Evolutionary conservation across 441 rosid genomes (phyloP), one percentile per base, ranked within the genome.

Genomic region (Brassica balearica): DNA sequence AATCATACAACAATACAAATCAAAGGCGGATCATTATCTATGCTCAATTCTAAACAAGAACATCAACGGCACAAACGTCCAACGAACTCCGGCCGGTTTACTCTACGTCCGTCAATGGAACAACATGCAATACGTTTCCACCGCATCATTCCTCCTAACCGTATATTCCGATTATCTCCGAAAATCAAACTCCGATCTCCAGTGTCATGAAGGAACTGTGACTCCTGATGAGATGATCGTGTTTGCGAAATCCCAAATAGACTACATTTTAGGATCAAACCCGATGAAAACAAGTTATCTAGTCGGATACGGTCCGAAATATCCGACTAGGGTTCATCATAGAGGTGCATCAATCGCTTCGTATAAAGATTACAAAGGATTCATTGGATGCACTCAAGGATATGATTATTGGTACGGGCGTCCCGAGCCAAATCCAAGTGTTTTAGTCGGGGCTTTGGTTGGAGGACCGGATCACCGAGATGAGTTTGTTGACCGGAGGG

Each of bases 371-470:
- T 80, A 85, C 68, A 90, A 86, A 65, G 99, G 89, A 75, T 95
- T 95, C 82, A 95, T 95, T 9, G 99, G 98, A 80, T 93, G 99
- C 85, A 95, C 96, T 8, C 97, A 95, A 81, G 99, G 99, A 67
- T 92, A 89, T 69, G 98, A 93, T 43, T 23, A 80, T 67, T 95
- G 99, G 99, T 95, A 88, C 65, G 71, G 88, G 41, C 80, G 88
- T 69, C 41, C 71, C 3, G 94, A 88, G 62, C 82, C 88, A 0
- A 94, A 94, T 83, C 98, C 97, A 0, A 95, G 93, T 84, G 92
- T 90, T 73, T 27, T 95, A 32, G 84, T 86, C 0, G 98, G 99
- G 59, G 99, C 98, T 8, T 73, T 95, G 82, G 98, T 93, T 0
- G 99, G 99, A 46, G 99, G 99, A 58, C 97, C 99, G 0, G 95